These are phyloP conservation scores for Isabelozyma pseudorhagii DNA, from an alignment of 805 yeast species.

Conservation along the genomic window DNA sequence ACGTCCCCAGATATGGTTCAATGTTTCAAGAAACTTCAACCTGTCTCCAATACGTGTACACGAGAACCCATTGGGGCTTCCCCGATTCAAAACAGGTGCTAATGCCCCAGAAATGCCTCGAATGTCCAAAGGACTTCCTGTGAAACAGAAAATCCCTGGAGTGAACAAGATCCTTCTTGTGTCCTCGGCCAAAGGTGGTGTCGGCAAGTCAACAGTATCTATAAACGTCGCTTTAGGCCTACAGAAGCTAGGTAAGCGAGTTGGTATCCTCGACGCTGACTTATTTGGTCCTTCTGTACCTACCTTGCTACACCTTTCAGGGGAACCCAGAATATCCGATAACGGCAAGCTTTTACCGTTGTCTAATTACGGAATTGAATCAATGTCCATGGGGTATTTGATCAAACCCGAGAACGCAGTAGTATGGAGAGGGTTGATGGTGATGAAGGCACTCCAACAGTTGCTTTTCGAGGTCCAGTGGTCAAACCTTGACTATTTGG, in stretches of 20 bases:
- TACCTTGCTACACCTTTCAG: conserved; percentile 59
- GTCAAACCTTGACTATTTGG: conserved; percentile 62
- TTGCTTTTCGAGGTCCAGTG: conserved; percentile 80
- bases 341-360: conserved; percentile 62
- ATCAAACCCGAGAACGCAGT: conserved; percentile 64
- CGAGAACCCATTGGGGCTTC: conserved; percentile 43
- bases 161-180: conserved; percentile 63
- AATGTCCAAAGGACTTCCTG: conserved; percentile 53
- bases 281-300: conserved; percentile 86
- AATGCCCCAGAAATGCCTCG: conserved; percentile 31
- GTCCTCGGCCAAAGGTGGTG: conserved; percentile 79
- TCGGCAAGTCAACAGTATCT: conserved; percentile 74
- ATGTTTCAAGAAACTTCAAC: not conserved
- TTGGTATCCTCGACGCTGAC: conserved; percentile 77
- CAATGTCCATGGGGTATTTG: conserved; percentile 89
- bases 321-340: conserved; percentile 60
- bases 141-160: conserved; percentile 53
- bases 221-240: conserved; percentile 68
- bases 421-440: conserved; percentile 86
- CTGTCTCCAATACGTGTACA: conserved; percentile 9
- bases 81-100: conserved; percentile 13
- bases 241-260: conserved; percentile 48
- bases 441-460: conserved; percentile 83
- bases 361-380: conserved; percentile 68
- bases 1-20: not conserved